These are phyloP conservation scores for Zoysia japonica DNA, from an alignment of 176 grass and related monocot species.

Conservation along the genomic window DNA sequence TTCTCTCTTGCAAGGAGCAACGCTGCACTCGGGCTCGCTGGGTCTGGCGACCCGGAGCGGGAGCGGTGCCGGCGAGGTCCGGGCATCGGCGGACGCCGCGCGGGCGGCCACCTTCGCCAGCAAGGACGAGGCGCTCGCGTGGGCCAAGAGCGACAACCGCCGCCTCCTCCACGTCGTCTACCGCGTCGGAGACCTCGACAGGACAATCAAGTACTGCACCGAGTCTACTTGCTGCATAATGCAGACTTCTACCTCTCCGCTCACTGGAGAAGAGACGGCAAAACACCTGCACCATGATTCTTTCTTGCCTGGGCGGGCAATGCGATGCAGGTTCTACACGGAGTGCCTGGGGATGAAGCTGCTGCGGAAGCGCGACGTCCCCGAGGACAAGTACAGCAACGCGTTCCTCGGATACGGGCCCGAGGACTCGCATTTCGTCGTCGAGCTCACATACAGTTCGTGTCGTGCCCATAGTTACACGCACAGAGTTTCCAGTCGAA, in stretches of 20 bases:
- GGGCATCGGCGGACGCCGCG: constrained; percentile 47
- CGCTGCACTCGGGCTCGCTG: constrained; percentile 26
- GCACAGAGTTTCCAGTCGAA: background rate
- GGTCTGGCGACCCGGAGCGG: constrained; percentile 14
- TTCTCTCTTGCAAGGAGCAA: constrained; percentile 19
- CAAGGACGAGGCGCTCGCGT: constrained; percentile 63
- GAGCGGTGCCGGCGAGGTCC: constrained; percentile 8
- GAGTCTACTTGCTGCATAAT: too few relatives aligned
- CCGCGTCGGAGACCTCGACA: constrained; percentile 80
- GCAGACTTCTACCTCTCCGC: background rate
- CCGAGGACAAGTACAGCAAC: constrained; percentile 81
- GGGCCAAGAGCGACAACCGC: constrained; percentile 76
- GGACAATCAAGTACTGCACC: constrained; percentile 64
- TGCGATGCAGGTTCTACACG: constrained; percentile 71
- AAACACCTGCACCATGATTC: too few relatives aligned
- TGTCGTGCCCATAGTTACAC: background rate
- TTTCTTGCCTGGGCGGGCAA: too few relatives aligned
- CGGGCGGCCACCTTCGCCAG: constrained; percentile 52
- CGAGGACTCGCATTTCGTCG: constrained; percentile 76
- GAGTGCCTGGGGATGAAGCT: constrained; percentile 96
- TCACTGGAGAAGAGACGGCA: too few relatives aligned
- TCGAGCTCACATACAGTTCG: constrained; percentile 87
- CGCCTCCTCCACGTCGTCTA: constrained; percentile 90
- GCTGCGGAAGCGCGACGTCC: constrained; percentile 79
- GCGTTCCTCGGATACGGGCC: constrained; percentile 88